These are phyloP conservation scores for Brassica carinata DNA, from an alignment of 345 rosid species.

Conservation along the genomic window DNA sequence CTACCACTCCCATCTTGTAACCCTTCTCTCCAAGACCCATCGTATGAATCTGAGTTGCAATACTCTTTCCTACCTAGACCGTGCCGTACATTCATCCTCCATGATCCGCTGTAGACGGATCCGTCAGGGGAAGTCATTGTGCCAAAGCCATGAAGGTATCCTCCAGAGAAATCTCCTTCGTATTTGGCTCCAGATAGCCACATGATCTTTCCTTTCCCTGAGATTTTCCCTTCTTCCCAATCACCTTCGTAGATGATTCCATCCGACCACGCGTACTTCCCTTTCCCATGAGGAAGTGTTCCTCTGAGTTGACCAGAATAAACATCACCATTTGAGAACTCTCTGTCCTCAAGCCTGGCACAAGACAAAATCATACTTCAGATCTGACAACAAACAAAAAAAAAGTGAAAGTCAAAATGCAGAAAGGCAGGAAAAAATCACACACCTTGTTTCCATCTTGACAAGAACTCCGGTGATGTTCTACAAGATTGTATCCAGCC, in stretches of 20 bases:
- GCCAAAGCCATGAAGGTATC: conserved; percentile 83
- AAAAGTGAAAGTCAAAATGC: neutral
- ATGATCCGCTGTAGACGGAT: conserved; percentile 65
- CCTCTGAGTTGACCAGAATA: conserved; percentile 65
- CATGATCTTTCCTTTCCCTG: conserved; percentile 67
- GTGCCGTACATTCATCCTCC: conserved; percentile 88
- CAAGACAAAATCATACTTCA: conserved; percentile 9
- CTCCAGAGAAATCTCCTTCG: conserved; percentile 87
- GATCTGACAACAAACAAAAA: neutral
- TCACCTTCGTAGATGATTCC: conserved; percentile 78
- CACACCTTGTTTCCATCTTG: conserved; percentile 38
- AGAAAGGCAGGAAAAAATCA: neutral
- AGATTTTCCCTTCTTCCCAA: conserved; percentile 88
- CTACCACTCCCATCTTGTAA: conserved; percentile 77
- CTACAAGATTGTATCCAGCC: neutral
- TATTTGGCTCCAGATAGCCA: conserved; percentile 82
- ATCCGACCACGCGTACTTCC: conserved; percentile 72
- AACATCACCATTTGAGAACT: conserved; percentile 68
- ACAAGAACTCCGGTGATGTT: conserved; percentile 10
- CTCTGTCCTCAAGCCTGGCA: conserved; percentile 50
- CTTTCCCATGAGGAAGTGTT: conserved; percentile 72
- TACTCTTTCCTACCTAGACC: conserved; percentile 83
- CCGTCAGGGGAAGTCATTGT: conserved; percentile 58
- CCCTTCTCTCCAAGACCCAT: conserved; percentile 94
- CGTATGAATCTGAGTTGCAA: conserved; percentile 70